Conservation (phyloP, 768 basidiomycete species). For the Mycena leptocephala region DNA sequence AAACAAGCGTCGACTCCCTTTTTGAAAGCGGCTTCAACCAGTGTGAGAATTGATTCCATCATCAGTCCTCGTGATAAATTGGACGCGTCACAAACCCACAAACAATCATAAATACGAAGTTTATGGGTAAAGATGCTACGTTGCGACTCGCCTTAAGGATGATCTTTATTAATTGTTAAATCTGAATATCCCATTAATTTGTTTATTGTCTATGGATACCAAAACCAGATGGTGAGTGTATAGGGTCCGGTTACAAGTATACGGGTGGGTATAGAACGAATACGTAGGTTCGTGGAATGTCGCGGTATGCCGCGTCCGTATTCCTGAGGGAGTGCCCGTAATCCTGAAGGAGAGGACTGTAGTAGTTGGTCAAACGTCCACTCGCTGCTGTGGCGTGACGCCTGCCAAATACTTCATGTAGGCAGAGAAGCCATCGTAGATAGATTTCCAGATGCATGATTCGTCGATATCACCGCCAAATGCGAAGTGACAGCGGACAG, state of each 20-base stretch:
- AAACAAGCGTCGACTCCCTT: too few relatives aligned
- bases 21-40: too few relatives aligned
- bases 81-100: not conserved
- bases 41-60: too few relatives aligned
- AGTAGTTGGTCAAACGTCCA: not conserved
- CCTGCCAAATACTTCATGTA: not conserved
- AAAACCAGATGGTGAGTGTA: not conserved
- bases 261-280: not conserved
- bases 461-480: slow-evolving; percentile 15
- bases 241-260: not conserved
- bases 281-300: not conserved
- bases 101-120: not conserved
- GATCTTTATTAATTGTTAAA: not conserved
- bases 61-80: not conserved
- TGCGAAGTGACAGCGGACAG: slow-evolving; percentile 19
- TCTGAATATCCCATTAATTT: not conserved
- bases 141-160: not conserved
- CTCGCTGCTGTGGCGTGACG: not conserved
- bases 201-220: not conserved
- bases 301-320: not conserved
- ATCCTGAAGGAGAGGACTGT: too few relatives aligned
- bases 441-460: not conserved
- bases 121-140: not conserved
- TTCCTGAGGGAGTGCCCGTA: not conserved
- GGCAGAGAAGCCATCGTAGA: not conserved